Conservation (phyloP, 768 basidiomycete species). For the Phaeotremella fagi region DNA sequence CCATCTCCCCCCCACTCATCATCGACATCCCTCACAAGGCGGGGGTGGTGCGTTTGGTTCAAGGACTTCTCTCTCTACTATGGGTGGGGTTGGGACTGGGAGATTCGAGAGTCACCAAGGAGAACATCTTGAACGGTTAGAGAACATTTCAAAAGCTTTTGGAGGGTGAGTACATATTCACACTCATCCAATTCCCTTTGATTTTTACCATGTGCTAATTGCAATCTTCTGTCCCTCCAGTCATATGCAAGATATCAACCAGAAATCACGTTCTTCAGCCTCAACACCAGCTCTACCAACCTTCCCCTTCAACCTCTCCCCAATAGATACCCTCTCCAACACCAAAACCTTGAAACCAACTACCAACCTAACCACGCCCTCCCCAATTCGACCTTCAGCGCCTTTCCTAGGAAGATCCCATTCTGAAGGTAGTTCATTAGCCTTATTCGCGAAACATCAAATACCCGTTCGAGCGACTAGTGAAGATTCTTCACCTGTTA, state of each 20-base stretch:
- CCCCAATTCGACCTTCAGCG: neutral
- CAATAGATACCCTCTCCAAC: neutral
- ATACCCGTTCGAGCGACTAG: too few species aligned
- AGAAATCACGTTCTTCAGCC: neutral
- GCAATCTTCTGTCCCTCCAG: neutral
- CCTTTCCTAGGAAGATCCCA: neutral
- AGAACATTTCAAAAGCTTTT: slow-evolving; percentile 13
- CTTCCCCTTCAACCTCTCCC: neutral
- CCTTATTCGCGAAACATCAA: slow-evolving; percentile 3
- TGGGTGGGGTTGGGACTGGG: neutral
- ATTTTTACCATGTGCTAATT: neutral
- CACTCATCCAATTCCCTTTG: neutral
- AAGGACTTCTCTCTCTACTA: neutral
- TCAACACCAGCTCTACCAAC: slow-evolving; percentile 2
- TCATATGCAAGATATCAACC: slow-evolving; percentile 13
- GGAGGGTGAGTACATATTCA: slow-evolving; percentile 6
- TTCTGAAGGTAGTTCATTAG: neutral
- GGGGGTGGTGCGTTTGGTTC: neutral
- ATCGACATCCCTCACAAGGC: too few species aligned
- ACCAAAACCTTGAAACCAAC: neutral
- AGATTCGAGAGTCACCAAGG: slow-evolving; percentile 5
- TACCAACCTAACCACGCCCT: neutral
- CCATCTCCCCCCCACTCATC: neutral
- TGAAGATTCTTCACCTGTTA: too few species aligned
- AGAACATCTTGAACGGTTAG: slow-evolving; percentile 10